Base-by-base conservation (phyloP, 208 protist genomes). In the Phytomonas sp. region DNA sequence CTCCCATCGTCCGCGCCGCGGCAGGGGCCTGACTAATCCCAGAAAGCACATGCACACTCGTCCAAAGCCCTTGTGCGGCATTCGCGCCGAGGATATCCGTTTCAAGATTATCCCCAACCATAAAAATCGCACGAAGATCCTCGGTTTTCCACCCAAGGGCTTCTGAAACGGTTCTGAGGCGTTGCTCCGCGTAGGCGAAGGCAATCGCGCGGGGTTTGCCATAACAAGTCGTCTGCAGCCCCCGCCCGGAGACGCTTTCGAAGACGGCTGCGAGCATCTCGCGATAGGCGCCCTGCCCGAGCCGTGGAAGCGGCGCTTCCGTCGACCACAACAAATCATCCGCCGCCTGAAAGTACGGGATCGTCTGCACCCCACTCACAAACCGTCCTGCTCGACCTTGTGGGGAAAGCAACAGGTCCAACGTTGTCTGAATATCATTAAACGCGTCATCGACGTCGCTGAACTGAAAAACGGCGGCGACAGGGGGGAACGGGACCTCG, bases 81-180 rank as follows among this genome's bases (percentile, higher is more conserved):
- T 96, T 96, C 4, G 91, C 91, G 29, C 91, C 91, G 26, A 91
- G 51, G 64, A 96, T 85, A 66, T 94, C 91, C 7, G 77, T 94
- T 26, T 96, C 91, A 26, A 88, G 72, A 74, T 92, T 94, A 75
- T 96, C 91, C 28, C 91, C 91, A 15, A 96, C 77, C 91, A 96
- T 94, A 62, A 93, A 93, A 46, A 93, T 92, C 34, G 80, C 43
- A 5, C 83, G 84, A 17, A 94, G 51, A 30, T 56, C 34, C 20
- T 75, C 33, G 20, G 87, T 82, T 36, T 89, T 59, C 87, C 87
- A 95, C 2, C 89, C 89, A 0, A 95, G 69, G 7, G 63, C 26
- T 6, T 72, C 78, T 0, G 74, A 69, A 20, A 85, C 53, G 9
- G 73, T 33, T 32, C 71, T 51, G 53, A 96, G 74, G 13, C 81